A percentile compares a stretch with the other conserved stretches of the same genome.
Conservation (phyloP, 2,329 filamentous ascomycete species). For the Trichoderma oligosporum region DNA sequence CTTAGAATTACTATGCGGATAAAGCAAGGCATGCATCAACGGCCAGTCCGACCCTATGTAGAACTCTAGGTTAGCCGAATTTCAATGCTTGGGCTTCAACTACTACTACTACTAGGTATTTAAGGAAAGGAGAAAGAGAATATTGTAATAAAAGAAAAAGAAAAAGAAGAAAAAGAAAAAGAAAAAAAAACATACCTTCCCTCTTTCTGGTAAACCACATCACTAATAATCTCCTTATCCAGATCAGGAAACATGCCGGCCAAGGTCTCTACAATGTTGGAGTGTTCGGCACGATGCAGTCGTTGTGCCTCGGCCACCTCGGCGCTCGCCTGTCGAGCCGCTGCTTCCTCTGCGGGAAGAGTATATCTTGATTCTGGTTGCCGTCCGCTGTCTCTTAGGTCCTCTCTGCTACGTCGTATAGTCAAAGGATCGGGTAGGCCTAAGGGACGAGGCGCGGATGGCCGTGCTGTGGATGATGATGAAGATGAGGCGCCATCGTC, state of each 20-base stretch:
- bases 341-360: constrained; percentile 77
- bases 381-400: constrained; percentile 24
- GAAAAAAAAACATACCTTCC: constrained; percentile 65
- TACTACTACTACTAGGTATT: too few relatives aligned
- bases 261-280: constrained; percentile 87
- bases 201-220: constrained; percentile 94
- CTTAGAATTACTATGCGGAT: constrained; percentile 36
- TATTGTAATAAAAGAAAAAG: neutral
- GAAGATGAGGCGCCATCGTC: constrained; percentile 52
- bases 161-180: neutral
- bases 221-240: constrained; percentile 90
- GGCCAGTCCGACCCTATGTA: constrained; percentile 69
- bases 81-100: too few relatives aligned
- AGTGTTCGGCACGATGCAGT: constrained; percentile 79
- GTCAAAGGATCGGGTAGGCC: constrained; percentile 1
- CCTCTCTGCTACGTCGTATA: neutral
- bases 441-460: constrained; percentile 30
- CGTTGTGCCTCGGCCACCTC: constrained; percentile 83
- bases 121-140: neutral
- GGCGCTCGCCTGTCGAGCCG: constrained; percentile 83
- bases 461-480: constrained; percentile 35
- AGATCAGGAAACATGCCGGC: constrained; percentile 96
- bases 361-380: constrained; percentile 39
- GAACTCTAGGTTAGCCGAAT: neutral
- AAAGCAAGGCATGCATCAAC: constrained; percentile 81